Evolutionary conservation across 106 monocot genomes (phyloP).

Genomic region (Posidonia australis): DNA sequence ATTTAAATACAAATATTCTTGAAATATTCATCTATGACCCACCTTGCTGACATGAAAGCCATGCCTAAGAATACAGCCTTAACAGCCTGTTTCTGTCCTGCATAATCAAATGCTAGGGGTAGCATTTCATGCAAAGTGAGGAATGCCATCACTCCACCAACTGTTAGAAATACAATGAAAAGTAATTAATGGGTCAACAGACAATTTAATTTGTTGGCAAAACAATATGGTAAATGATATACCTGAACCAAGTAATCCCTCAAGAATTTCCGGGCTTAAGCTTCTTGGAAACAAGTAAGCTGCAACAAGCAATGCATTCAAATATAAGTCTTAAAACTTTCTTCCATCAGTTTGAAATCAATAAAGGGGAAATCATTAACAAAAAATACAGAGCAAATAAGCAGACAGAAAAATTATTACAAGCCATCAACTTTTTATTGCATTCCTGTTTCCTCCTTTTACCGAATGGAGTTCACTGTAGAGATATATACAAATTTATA

Average conservation of each 20-base stretch:
- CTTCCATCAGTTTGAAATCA: too few relatives aligned
- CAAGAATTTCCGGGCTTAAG: conserved; percentile 87
- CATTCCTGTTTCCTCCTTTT: too few relatives aligned
- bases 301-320: conserved; percentile 27
- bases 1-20: not conserved
- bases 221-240: conserved; percentile 6
- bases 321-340: not conserved
- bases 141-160: conserved; percentile 99
- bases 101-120: conserved; percentile 98
- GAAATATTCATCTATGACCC: not conserved
- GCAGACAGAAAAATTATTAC: too few relatives aligned
- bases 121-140: conserved; percentile 98
- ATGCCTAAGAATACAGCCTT: conserved; percentile 96
- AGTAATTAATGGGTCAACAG: not conserved
- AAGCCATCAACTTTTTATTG: too few relatives aligned
- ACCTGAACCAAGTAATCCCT: conserved; percentile 98
- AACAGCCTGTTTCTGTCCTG: conserved; percentile 96
- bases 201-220: not conserved
- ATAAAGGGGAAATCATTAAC: not conserved
- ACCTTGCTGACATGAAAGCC: conserved; percentile 99
- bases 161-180: conserved; percentile 30
- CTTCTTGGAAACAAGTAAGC: conserved; percentile 93
- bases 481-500: too few relatives aligned
- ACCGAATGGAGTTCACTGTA: too few relatives aligned
- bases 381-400: too few relatives aligned